A percentile compares a stretch with the other conserved stretches of the same genome.
Conservation (phyloP, 208 protist genomes). For the Novymonas esmeraldas region DNA sequence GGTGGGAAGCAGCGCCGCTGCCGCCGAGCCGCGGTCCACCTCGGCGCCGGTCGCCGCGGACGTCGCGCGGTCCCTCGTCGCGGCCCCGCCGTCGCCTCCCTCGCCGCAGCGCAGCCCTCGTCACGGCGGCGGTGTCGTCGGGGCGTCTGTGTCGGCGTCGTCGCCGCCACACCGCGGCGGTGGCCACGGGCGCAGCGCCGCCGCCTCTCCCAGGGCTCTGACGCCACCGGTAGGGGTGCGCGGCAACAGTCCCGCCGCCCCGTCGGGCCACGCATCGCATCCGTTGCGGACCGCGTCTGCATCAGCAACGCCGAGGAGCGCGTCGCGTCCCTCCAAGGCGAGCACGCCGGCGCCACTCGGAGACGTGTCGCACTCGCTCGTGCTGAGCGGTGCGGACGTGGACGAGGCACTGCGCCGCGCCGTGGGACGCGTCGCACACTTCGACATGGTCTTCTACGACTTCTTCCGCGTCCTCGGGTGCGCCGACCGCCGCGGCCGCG, state of each 20-base stretch:
- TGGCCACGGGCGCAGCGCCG: background rate
- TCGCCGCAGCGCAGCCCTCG: no score
- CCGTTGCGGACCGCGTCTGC: no score
- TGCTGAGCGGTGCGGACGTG: background rate
- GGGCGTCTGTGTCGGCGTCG: background rate
- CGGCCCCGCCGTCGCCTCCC: no score
- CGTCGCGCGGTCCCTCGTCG: background rate
- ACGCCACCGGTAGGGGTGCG: no score
- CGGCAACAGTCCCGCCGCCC: no score
- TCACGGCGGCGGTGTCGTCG: background rate
- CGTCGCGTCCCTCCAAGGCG: background rate
- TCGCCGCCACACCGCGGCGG: background rate
- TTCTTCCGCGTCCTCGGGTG: constrained; percentile 33
- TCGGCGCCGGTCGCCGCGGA: background rate
- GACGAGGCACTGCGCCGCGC: background rate
- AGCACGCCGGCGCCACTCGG: background rate
- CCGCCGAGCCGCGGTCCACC: background rate
- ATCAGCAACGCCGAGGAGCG: background rate
- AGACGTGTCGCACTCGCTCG: background rate
- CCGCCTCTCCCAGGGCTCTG: background rate
- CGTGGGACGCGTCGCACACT: constrained; percentile 4
- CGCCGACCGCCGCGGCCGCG: background rate
- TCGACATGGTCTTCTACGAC: constrained; percentile 20
- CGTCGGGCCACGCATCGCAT: no score
- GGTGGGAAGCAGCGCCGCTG: background rate